Conservation (phyloP, 2,329 filamentous ascomycete species). For the Aspergillus aculeatus region DNA sequence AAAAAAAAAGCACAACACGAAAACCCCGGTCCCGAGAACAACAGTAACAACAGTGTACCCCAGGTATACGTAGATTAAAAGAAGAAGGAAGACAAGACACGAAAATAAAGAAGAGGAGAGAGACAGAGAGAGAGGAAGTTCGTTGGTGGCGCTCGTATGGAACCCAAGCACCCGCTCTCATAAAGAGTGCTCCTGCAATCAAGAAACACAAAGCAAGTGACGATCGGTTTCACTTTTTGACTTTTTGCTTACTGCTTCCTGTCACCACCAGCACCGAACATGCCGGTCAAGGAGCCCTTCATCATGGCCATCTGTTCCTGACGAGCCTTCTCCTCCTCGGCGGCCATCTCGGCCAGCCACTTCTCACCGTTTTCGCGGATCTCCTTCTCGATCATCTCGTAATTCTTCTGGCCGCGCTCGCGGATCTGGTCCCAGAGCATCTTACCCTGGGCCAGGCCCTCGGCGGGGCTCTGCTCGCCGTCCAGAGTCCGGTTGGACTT, state of each 20-base stretch:
- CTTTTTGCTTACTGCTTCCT: constrained; percentile 26
- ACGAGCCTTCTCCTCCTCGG: constrained; percentile 81
- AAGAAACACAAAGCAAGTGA: background rate
- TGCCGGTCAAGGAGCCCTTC: constrained; percentile 71
- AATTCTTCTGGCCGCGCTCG: constrained; percentile 86
- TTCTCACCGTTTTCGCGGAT: constrained; percentile 91
- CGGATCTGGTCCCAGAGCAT: constrained; percentile 94
- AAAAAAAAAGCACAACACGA: constrained; percentile 4
- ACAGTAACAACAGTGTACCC: constrained; percentile 9
- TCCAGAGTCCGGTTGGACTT: constrained; percentile 64
- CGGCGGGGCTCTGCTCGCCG: constrained; percentile 68
- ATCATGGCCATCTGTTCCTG: constrained; percentile 90
- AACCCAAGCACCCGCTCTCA: background rate
- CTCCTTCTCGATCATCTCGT: constrained; percentile 83
- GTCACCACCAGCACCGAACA: constrained; percentile 45
- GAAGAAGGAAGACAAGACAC: constrained; percentile 9
- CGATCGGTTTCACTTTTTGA: background rate
- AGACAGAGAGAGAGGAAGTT: constrained; percentile 10
- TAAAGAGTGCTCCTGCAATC: background rate
- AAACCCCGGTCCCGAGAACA: constrained; percentile 25
- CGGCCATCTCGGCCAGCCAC: constrained; percentile 92
- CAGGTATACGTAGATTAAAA: constrained; percentile 19
- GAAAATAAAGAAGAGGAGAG: constrained; percentile 6
- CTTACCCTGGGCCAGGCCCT: constrained; percentile 87
- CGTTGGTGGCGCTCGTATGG: constrained; percentile 4